phyloP scores from a whole-genome alignment of 1,284 basidiomycete species.

The Lentinula novae-zelandiae region DNA sequence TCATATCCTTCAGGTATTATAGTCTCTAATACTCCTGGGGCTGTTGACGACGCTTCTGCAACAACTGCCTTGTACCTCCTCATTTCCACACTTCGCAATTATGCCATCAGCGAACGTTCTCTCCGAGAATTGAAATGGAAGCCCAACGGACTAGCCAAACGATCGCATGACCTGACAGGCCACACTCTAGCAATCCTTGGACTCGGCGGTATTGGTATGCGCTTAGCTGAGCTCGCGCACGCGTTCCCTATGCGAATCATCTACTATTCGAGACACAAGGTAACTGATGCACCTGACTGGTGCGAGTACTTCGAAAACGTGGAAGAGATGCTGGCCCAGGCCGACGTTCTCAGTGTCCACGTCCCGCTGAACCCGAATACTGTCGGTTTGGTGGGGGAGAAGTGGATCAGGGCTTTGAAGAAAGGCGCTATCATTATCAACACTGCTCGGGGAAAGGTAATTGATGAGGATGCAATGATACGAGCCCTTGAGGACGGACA shows the following conservation, averaged over 20 bases:
- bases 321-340: conserved; percentile 67
- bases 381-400: conserved; percentile 71
- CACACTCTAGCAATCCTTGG: conserved; percentile 85
- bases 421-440: conserved; percentile 82
- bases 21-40: conserved; percentile 89
- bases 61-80: conserved; percentile 86
- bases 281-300: conserved; percentile 61
- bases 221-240: conserved; percentile 63
- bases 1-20: conserved; percentile 54
- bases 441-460: conserved; percentile 86
- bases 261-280: conserved; percentile 71
- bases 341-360: conserved; percentile 83
- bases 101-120: conserved; percentile 67
- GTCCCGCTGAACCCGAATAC: conserved; percentile 75
- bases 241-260: conserved; percentile 87
- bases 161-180: conserved; percentile 73
- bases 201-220: conserved; percentile 84
- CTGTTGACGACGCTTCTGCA: conserved; percentile 90
- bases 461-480: conserved; percentile 86
- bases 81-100: conserved; percentile 82
- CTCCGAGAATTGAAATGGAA: conserved; percentile 61
- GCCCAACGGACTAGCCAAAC: conserved; percentile 35
- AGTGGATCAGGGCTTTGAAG: conserved; percentile 79
- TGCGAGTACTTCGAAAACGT: conserved; percentile 72
- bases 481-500: conserved; percentile 83